Percentiles rank a stretch among this genome's conserved stretches.
Conservation (phyloP, 371 early-diverging fungal genomes). For the Mortierella sp. region DNA sequence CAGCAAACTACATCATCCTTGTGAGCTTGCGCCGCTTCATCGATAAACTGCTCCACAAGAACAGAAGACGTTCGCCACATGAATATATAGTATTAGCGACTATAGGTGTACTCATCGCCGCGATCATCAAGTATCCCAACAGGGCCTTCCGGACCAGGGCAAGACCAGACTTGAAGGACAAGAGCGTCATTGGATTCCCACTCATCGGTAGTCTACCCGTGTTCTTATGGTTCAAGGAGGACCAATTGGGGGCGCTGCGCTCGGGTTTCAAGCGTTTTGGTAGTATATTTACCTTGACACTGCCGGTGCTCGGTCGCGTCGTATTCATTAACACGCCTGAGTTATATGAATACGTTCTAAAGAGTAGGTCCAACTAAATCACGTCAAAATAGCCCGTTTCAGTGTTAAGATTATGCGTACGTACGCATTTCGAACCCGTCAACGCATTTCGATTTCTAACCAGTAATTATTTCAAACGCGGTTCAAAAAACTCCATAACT, state of each 20-base stretch:
- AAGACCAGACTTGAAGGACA: conserved; percentile 40
- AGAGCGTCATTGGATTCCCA: conserved; percentile 24
- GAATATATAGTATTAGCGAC: conserved; percentile 40
- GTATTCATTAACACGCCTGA: conserved; percentile 38
- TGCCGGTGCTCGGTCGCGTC: conserved; percentile 34
- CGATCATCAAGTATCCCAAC: conserved; percentile 44
- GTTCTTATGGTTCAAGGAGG: conserved; percentile 8
- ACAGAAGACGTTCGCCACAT: conserved; percentile 19
- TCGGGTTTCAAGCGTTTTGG: conserved; percentile 19
- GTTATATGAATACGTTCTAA: conserved; percentile 32
- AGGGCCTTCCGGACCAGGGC: conserved; percentile 25
- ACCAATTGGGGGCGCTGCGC: conserved; percentile 10
- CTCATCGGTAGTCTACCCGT: conserved; percentile 42
- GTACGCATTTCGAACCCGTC: no score
- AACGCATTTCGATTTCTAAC: no score
- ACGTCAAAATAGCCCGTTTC: no score
- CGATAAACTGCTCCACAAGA: conserved; percentile 21
- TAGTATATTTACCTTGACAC: conserved; percentile 21
- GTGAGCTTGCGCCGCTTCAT: conserved; percentile 28
- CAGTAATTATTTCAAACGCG: no score
- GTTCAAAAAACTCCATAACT: no score
- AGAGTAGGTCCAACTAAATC: conserved; percentile 24
- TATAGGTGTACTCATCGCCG: conserved; percentile 29
- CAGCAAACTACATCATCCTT: conserved; percentile 18
- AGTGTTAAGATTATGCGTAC: no score